These are phyloP conservation scores for Hyaloscypha variabilis DNA, from an alignment of 495 filamentous ascomycete genomes.

Conservation along the genomic window DNA sequence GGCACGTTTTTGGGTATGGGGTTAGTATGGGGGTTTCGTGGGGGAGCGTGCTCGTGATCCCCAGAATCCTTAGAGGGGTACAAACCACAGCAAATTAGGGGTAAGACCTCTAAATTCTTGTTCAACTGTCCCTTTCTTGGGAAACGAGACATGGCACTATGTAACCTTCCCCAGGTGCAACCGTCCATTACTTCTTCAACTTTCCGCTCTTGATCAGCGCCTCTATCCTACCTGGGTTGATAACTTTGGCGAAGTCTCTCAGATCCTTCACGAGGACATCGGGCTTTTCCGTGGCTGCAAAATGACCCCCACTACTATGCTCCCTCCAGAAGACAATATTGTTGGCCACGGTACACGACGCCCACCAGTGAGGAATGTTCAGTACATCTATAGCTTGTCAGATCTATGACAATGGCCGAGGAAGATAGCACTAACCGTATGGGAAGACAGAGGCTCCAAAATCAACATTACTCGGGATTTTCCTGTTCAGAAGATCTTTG, in stretches of 20 bases:
- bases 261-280: constrained; percentile 56
- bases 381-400: constrained; percentile 19
- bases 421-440: neutral
- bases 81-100: neutral
- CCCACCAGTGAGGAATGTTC: constrained; percentile 24
- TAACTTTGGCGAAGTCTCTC: constrained; percentile 40
- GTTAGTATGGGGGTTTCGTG: neutral
- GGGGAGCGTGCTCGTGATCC: neutral
- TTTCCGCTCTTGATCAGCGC: constrained; percentile 21
- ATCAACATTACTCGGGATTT: constrained; percentile 14
- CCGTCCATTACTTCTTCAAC: constrained; percentile 12
- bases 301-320: constrained; percentile 62
- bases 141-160: neutral
- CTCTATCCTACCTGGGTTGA: constrained; percentile 9
- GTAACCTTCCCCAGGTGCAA: neutral
- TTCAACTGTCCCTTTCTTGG: neutral
- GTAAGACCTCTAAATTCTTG: neutral
- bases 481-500: neutral
- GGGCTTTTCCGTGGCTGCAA: constrained; percentile 61
- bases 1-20: neutral
- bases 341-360: constrained; percentile 32
- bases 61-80: too few relatives aligned
- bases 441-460: constrained; percentile 28
- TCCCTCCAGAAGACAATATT: constrained; percentile 56
- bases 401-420: neutral